A percentile compares a stretch with the other conserved stretches of the same genome.
These are phyloP conservation scores for Mimosa bimucronata DNA, from an alignment of 306 rosid species.

Conservation along the genomic window DNA sequence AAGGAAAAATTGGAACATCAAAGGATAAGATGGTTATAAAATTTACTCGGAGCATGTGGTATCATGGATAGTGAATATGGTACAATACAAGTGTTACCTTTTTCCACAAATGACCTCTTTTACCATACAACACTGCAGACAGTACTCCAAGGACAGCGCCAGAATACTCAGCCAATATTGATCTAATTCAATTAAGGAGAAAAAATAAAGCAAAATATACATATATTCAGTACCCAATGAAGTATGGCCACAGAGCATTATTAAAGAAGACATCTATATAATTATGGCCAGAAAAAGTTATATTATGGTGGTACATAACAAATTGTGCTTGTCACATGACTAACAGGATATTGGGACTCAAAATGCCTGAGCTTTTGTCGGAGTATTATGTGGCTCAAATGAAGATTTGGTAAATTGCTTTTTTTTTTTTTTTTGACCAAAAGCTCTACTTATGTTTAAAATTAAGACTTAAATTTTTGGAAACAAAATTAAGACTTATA, in stretches of 20 bases:
- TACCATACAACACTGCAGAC: slow-evolving; percentile 87
- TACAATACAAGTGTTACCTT: slow-evolving; percentile 59
- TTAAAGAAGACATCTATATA: slow-evolving; percentile 28
- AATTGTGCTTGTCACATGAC: background rate
- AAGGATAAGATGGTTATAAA: slow-evolving; percentile 11
- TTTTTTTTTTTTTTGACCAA: background rate
- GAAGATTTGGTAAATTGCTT: background rate
- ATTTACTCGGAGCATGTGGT: slow-evolving; percentile 17
- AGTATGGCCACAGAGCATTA: slow-evolving; percentile 15
- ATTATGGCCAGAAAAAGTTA: slow-evolving; percentile 28
- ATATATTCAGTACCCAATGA: slow-evolving; percentile 25
- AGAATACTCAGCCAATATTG: slow-evolving; percentile 95
- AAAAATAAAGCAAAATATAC: slow-evolving; percentile 28
- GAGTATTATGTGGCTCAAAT: background rate
- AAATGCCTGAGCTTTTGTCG: slow-evolving; percentile 14
- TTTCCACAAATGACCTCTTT: slow-evolving; percentile 80
- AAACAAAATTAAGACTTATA: background rate
- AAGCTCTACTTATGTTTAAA: background rate
- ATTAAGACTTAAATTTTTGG: background rate
- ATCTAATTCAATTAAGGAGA: slow-evolving; percentile 53
- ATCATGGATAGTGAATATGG: background rate
- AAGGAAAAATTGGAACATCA: background rate
- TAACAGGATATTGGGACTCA: slow-evolving; percentile 16
- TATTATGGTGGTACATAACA: slow-evolving; percentile 23
- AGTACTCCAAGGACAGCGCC: slow-evolving; percentile 97